Evolutionary conservation across 257 asterid genomes (phyloP), one percentile per base, ranked within the genome.

Genomic region (Gardenia jasminoides): DNA sequence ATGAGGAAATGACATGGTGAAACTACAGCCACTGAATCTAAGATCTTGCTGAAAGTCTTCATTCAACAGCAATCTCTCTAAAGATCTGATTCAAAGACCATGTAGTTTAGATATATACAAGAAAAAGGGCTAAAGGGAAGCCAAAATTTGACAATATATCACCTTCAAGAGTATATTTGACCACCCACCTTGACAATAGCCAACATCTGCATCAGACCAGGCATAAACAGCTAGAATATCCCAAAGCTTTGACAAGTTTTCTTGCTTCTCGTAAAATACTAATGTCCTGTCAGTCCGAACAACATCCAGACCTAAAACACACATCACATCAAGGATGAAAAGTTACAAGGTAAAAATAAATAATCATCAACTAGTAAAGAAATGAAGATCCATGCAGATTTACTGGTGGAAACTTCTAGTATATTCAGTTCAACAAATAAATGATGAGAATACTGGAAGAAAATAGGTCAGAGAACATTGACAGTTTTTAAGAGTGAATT

Each of bases 121-220:
- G 28, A 20, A 30, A 65, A 76, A 83, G 22, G n/a, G 67, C 69
- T 17, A 48, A 80, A 36, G 28, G 54, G 47, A 65, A 46, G 48
- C 77, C 61, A 31, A 75, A 77, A 75, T 61, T 26, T 48, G 56
- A 12, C 19, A 67, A 52, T 16, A 81, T 52, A 68, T 24, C 47
- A 61, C 28, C 65, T 74, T 33, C n/a, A 44, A 68, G 81, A 67
- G 31, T 17, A 70, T 62, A 79, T 72, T 65, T 67, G 58, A 31
- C 61, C 47, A 83, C 90, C 77, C 75, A 89, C 99, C 99, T 93
- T 95, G 98, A 89, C 97, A 87, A 75, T 95, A 95, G 75, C 98
- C 98, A 77, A 95, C 91, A 78, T 95, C 99, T 77, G 80, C 72
- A 83, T 93, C 99, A 68, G 88, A 88, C 99, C 99, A 95, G 43